Evolutionary conservation across 2,329 filamentous ascomycete genomes (phyloP).

Genomic region (Colletotrichum sp.): DNA sequence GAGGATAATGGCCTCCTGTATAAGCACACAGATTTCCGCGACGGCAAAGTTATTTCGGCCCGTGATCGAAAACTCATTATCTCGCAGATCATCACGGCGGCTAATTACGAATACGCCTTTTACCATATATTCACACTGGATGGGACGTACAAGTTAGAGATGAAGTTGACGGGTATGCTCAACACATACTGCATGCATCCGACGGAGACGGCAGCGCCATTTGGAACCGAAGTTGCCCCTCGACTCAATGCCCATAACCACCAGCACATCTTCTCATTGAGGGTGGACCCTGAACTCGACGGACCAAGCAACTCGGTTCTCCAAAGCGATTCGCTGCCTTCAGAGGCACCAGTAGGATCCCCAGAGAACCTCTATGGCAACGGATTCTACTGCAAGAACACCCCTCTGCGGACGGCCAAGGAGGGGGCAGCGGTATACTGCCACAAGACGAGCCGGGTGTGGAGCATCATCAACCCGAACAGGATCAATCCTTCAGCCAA

Average conservation of each 20-base stretch:
- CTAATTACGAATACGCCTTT: constrained; percentile 75
- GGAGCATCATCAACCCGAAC: constrained; percentile 51
- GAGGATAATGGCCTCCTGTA: constrained; percentile 77
- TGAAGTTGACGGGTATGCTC: constrained; percentile 59
- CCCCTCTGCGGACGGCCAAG: constrained; percentile 25
- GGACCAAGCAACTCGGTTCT: constrained; percentile 69
- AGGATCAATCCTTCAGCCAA: constrained; percentile 53
- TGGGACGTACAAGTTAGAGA: constrained; percentile 68
- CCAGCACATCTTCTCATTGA: constrained; percentile 62
- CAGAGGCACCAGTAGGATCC: constrained; percentile 67
- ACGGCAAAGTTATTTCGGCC: constrained; percentile 72
- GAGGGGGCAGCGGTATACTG: constrained; percentile 27
- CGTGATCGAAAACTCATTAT: constrained; percentile 75
- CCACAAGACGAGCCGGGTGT: constrained; percentile 14
- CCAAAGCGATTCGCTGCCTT: constrained; percentile 70
- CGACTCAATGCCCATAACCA: constrained; percentile 61
- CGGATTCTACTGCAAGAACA: constrained; percentile 60
- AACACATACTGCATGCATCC: constrained; percentile 45
- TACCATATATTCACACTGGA: constrained; percentile 49
- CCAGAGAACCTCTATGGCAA: constrained; percentile 76
- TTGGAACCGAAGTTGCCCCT: constrained; percentile 55
- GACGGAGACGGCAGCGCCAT: constrained; percentile 37
- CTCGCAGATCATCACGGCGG: constrained; percentile 76
- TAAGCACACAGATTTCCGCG: constrained; percentile 79
- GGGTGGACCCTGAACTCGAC: background rate